Evolutionary conservation across 2,329 filamentous ascomycete species (phyloP).

Genomic region (Beauveria pseudobassiana): DNA sequence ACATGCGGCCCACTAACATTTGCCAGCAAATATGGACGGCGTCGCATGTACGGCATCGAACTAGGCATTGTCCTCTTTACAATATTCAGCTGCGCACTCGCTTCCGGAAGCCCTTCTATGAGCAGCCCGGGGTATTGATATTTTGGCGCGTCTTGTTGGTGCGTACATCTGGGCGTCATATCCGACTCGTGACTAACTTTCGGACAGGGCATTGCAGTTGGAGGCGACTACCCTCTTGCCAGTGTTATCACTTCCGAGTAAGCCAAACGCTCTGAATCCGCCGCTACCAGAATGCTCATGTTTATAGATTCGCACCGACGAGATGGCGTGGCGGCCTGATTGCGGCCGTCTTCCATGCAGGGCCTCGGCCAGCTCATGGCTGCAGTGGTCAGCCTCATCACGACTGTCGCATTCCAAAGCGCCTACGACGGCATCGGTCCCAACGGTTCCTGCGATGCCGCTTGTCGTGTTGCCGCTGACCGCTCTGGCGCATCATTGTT

Average conservation of each 20-base stretch:
- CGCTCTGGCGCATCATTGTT: slow-evolving; percentile 77
- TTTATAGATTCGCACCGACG: slow-evolving; percentile 63
- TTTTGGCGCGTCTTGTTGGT: slow-evolving; percentile 73
- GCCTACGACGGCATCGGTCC: slow-evolving; percentile 36
- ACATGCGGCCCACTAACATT: not conserved
- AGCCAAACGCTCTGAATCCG: slow-evolving; percentile 14
- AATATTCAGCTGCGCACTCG: slow-evolving; percentile 59
- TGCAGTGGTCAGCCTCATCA: slow-evolving; percentile 63
- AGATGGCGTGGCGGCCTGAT: slow-evolving; percentile 80
- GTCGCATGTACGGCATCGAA: slow-evolving; percentile 77
- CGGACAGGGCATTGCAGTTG: slow-evolving; percentile 59
- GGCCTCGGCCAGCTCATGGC: slow-evolving; percentile 70
- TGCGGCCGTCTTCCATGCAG: slow-evolving; percentile 79
- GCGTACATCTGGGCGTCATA: slow-evolving; percentile 14
- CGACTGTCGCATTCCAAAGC: slow-evolving; percentile 55
- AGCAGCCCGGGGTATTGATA: slow-evolving; percentile 54
- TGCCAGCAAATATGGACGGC: slow-evolving; percentile 55
- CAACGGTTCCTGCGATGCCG: slow-evolving; percentile 44
- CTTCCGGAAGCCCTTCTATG: slow-evolving; percentile 53
- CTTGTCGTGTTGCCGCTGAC: slow-evolving; percentile 64
- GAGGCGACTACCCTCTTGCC: slow-evolving; percentile 75
- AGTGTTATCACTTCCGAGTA: slow-evolving; percentile 74
- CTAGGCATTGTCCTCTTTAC: slow-evolving; percentile 64
- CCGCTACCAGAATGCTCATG: slow-evolving; percentile 14
- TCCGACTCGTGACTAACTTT: not conserved